Evolutionary conservation across 805 yeast genomes (phyloP), one percentile per base, ranked within the genome.

Genomic region (Schwanniomyces vanrijiae): DNA sequence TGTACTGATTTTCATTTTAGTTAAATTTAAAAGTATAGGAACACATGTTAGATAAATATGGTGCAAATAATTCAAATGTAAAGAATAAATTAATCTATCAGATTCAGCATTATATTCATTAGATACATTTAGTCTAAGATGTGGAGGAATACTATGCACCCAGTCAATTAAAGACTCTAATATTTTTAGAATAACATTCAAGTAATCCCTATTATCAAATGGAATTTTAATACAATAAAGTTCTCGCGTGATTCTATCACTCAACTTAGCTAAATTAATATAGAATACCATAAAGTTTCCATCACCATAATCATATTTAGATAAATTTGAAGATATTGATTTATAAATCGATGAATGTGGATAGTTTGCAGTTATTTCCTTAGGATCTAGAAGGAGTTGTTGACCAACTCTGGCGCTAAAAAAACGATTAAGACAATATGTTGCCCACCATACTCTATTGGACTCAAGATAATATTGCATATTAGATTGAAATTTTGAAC

Each of bases 51-150:
- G 46, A 39, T 62, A 58, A 3, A 64, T 56, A 40, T 61, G 64
- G 48, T 64, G 69, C 4, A 62, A 48, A 42, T 63, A 62, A 38
- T 64, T 64, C 47, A 62, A 57, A 42, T 64, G 67, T 26, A 64
- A 44, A 14, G 65, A 55, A 28, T 57, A 60, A 3, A 61, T 49
- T 24, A 59, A 49, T 14, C 69, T 44, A 26, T 55, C 53, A 46
- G 47, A 41, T 13, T 49, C 46, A 22, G 42, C 26, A 24, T 49
- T 45, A 21, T 40, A 37, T 13, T 41, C 31, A 16, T 47, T 26
- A 4, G 60, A 54, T 3, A 56, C 42, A 35, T 50, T 47, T 7
- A 64, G 42, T 37, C 45, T 48, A 11, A 64, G 48, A 29, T 49
- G 39, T 1, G 34, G 45, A 6, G 69, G 69, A 13, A 63, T 37